phyloP scores from a whole-genome alignment of 1,139 yeast genomes.

The Kodamaea alishanica region DNA sequence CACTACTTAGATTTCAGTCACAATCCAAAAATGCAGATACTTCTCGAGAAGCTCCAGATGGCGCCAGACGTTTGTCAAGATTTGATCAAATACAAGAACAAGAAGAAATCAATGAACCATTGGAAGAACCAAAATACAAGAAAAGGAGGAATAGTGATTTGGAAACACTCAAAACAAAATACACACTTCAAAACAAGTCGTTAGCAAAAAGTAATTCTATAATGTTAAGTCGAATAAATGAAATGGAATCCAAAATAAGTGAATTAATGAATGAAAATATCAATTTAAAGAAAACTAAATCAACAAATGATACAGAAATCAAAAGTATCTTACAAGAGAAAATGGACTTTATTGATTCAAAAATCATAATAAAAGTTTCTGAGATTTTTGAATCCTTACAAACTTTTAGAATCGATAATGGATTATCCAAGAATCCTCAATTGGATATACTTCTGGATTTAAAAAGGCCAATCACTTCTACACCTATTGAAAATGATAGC shows the following conservation, averaged over 20 bases:
- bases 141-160: not conserved
- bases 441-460: conserved; percentile 15
- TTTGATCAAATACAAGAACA: not conserved
- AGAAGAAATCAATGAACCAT: not conserved
- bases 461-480: conserved; percentile 19
- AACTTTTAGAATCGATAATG: conserved; percentile 30
- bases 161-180: conserved; percentile 8
- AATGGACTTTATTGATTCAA: conserved; percentile 35
- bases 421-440: conserved; percentile 20
- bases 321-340: conserved; percentile 16
- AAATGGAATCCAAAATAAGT: conserved; percentile 40
- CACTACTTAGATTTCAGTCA: conserved; percentile 17
- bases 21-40: not conserved
- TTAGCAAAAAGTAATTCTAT: conserved; percentile 55
- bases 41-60: no score
- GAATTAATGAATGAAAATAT: conserved; percentile 14
- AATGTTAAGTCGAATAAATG: conserved; percentile 45
- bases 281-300: conserved; percentile 9
- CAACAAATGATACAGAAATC: conserved; percentile 6
- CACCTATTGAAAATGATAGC: conserved; percentile 16
- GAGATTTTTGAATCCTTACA: conserved; percentile 41
- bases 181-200: conserved; percentile 43
- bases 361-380: conserved; percentile 41
- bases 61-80: no score
- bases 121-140: not conserved